Percentiles rank a stretch among this genome's conserved stretches.
phyloP scores from a whole-genome alignment of 2,329 filamentous ascomycete genomes.

The Colletotrichum kahawae region DNA sequence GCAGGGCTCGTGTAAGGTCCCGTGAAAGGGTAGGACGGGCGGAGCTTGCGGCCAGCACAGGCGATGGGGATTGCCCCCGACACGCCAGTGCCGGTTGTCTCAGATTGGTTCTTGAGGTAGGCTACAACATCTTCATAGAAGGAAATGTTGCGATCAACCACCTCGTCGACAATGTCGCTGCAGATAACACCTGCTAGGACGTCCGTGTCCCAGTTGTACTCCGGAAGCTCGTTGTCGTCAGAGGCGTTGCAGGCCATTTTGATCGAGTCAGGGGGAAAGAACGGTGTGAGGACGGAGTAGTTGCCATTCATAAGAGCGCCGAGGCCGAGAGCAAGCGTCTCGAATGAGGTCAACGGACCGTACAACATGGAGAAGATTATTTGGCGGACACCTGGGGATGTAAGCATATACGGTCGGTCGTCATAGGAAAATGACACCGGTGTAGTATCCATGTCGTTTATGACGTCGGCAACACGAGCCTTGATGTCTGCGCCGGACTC shows the following conservation, averaged over 20 bases:
- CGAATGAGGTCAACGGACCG: constrained; percentile 25
- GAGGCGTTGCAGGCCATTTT: not conserved
- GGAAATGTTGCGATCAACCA: not conserved
- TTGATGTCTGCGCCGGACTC: constrained; percentile 30
- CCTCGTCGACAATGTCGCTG: constrained; percentile 29
- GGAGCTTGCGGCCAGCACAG: constrained; percentile 35
- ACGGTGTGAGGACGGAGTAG: constrained; percentile 7
- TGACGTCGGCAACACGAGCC: constrained; percentile 33
- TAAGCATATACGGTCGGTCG: constrained; percentile 30
- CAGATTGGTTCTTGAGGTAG: constrained; percentile 21
- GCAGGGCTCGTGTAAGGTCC: constrained; percentile 21
- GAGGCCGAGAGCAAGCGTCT: constrained; percentile 19
- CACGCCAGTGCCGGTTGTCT: constrained; percentile 22
- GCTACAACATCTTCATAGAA: constrained; percentile 18
- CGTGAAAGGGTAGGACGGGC: constrained; percentile 35
- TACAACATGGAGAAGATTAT: constrained; percentile 34
- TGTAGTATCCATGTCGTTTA: constrained; percentile 30
- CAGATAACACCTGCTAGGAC: constrained; percentile 34
- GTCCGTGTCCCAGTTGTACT: constrained; percentile 22
- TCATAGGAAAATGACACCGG: constrained; percentile 28
- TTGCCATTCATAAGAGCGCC: constrained; percentile 29
- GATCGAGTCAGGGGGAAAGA: not conserved
- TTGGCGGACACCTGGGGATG: constrained; percentile 30
- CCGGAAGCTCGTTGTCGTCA: not conserved
- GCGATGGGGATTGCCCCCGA: constrained; percentile 32